Base-by-base conservation (phyloP, 75 land plant species). In the Azolla pinnata region DNA sequence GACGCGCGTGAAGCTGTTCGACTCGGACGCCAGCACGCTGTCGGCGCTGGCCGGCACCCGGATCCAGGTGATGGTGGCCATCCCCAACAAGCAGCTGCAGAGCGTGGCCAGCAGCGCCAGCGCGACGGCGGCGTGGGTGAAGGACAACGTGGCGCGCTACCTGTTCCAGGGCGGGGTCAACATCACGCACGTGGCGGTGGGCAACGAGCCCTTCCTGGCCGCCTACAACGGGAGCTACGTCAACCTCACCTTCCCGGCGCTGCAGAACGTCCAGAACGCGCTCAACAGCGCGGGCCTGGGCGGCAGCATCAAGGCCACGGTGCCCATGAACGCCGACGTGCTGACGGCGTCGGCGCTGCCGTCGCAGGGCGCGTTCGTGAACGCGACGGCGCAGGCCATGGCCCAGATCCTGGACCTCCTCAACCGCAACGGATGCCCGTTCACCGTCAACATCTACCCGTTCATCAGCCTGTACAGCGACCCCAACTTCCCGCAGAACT, bases 151-250 rank as follows among this genome's bases (percentile, higher is more conserved):
- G 20, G 69, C 54, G 7, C 52, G 38, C 20, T 67, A 67, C 65
- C 33, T 67, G 0, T 18, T 38, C 42, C 10, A 38, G 14, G 42
- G 27, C 69, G 69, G 0, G 65, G 74, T 33, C 69, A 67, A 9
- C 54, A 65, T 21, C 66, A 87, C 87, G 61, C 83, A 73, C 33
- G 81, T 1, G 1, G 86, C 81, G 14, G 91, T 87, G 30, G 91
- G 87, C 1, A 87, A 87, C 30, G 91, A 87, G 72, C 83, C 91
- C 1, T 87, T 87, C 44, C 58, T 87, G 38, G 56, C 23, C 12
- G 27, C 58, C 3, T 87, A 87, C 83, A 80, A 87, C 17, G 79
- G 75, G 0, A 17, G 67, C 0, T 75, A 55, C 55, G 14, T 51
- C 1, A 70, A 73, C 7, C 16, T 51, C 2, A 75, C 78, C 0